Conservation (phyloP, 805 yeast species). For the Wickerhamiella alocasiicola region DNA sequence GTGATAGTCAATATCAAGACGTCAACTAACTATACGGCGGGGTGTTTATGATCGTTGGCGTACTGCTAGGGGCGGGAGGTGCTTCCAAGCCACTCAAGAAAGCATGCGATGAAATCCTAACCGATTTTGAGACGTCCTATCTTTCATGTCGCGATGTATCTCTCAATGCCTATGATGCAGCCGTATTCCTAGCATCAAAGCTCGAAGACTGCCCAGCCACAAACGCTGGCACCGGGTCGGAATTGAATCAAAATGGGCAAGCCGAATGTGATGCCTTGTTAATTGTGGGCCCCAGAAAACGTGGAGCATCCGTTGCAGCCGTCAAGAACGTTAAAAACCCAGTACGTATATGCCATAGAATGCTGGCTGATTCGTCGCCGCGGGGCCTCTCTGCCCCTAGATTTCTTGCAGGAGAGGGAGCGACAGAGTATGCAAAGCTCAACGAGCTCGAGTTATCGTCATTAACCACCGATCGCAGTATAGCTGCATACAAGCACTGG, state of each 20-base stretch:
- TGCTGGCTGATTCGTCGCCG: conserved; percentile 15
- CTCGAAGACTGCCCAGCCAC: conserved; percentile 29
- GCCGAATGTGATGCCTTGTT: conserved; percentile 34
- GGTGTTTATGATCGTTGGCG: conserved; percentile 7
- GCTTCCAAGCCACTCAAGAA: neutral
- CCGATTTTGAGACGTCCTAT: neutral
- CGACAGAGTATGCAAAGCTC: conserved; percentile 21
- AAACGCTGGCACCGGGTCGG: conserved; percentile 33
- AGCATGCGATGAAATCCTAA: neutral
- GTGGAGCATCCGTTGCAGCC: conserved; percentile 27
- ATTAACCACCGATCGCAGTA: conserved; percentile 16
- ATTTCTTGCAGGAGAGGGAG: conserved; percentile 28
- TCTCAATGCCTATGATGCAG: neutral
- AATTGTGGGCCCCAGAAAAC: conserved; percentile 15
- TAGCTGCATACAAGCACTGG: conserved; percentile 16
- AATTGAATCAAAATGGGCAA: conserved; percentile 24
- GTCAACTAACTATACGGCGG: too few species aligned
- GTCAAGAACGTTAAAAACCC: conserved; percentile 25
- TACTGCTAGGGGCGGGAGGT: conserved; percentile 8
- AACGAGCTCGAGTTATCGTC: conserved; percentile 14
- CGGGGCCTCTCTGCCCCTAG: conserved; percentile 21
- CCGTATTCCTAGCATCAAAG: conserved; percentile 5
- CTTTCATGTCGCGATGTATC: too few species aligned
- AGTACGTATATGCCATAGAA: conserved; percentile 18
- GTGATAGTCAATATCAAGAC: too few species aligned